These are phyloP conservation scores for Pseudoscleropodium purum DNA, from an alignment of 225 moss, liverwort and hornwort genomes.

Conservation along the genomic window DNA sequence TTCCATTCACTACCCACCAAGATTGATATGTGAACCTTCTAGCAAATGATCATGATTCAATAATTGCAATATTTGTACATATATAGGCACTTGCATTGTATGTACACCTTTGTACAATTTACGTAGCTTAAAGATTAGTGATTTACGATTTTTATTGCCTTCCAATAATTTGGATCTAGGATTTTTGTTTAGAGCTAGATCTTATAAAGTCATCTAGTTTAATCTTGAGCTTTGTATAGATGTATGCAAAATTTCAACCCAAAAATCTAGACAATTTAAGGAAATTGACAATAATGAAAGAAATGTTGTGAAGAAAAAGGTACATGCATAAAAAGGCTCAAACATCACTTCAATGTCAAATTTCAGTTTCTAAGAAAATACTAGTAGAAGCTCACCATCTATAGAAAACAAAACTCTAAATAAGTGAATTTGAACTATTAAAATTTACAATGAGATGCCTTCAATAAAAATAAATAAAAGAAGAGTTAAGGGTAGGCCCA, in stretches of 20 bases:
- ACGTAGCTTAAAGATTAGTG: not conserved
- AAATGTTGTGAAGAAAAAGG: not conserved
- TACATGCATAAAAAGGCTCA: not conserved
- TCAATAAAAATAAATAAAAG: not conserved
- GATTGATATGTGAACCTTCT: not conserved
- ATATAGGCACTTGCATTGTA: not conserved
- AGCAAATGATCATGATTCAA: not conserved
- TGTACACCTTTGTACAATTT: not conserved
- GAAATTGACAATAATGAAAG: not conserved
- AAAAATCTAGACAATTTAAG: not conserved
- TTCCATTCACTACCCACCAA: fast-evolving
- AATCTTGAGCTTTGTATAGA: not conserved
- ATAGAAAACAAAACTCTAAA: not conserved
- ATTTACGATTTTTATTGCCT: not conserved
- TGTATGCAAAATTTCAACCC: fast-evolving
- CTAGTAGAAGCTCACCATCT: fast-evolving
- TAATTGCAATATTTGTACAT: not conserved
- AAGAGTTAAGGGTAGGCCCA: no score
- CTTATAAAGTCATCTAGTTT: not conserved
- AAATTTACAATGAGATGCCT: not conserved
- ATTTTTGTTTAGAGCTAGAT: not conserved
- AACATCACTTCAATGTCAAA: not conserved
- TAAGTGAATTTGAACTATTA: not conserved
- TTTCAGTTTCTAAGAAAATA: not conserved
- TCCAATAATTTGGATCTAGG: not conserved